Base-by-base conservation (phyloP, 2,329 filamentous ascomycete species). In the Cadophora luteo-olivacea region DNA sequence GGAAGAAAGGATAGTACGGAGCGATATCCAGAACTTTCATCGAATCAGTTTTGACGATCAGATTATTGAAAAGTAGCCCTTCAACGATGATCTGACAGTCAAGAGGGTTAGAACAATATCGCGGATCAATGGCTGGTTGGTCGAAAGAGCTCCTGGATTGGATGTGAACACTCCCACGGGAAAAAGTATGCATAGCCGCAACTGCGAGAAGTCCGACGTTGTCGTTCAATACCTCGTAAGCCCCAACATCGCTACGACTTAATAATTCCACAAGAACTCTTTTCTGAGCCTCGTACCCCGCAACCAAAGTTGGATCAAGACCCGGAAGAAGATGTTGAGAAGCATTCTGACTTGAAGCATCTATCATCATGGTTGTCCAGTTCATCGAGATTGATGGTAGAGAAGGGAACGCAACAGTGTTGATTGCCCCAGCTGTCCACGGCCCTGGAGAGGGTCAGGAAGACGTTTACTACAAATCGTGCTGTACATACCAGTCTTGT, bases 101-200 rank as follows among this genome's bases (percentile, higher is more conserved):
- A 9, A 75, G 58, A 49, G 73, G 74, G 41, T 76, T 74, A 24
- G 73, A 72, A 22, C 70, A 73, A 36, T 72, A 74, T 11, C 73
- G 72, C 25, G 73, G 74, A 69, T 89, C 83, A 73, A 88, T 87
- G 14, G 81, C 77, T 0, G 84, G 82, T 14, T 79, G 71, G 2
- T 80, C 79, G 11, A 78, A 75, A 11, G 81, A 74, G 36, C 83
- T 79, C 0, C 78, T 67, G 1, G 80, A 79, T 6, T 77, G 75
- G 69, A 89, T 86, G 77, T 90, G 87, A 61, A 87, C 83, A 62
- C 80, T 82, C 1, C 88, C 88, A 0, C 87, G 83, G 0, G 85
- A 86, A 74, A 87, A 85, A 0, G 88, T 78, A 67, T 82, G 89
- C 68, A 84, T 83, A 57, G 85, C 78, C 0, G 74, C 67, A 24